Evolutionary conservation across 768 basidiomycete species (phyloP).

Genomic region (Melanogaster broomeanus): DNA sequence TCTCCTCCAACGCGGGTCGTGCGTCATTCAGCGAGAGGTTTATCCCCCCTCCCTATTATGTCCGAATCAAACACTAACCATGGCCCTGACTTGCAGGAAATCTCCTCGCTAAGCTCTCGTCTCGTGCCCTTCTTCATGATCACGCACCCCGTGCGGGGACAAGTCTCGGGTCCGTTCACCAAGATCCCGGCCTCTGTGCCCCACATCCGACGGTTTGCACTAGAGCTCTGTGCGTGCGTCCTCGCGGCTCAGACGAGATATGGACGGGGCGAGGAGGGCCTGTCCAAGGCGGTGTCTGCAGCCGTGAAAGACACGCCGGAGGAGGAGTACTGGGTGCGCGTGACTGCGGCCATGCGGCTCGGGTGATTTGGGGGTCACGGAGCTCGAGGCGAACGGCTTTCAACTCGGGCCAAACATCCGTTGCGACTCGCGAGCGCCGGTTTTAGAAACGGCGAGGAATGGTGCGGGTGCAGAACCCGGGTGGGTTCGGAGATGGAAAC

Average conservation of each 20-base stretch:
- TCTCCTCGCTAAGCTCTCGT: conserved; percentile 53
- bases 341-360: conserved; percentile 19
- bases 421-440: too few species aligned
- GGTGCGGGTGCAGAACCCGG: neutral
- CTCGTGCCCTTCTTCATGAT: conserved; percentile 82
- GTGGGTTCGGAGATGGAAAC: conserved; percentile 5
- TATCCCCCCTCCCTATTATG: conserved; percentile 25
- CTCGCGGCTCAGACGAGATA: conserved; percentile 13
- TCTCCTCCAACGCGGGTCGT: conserved; percentile 55
- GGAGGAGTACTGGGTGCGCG: conserved; percentile 35
- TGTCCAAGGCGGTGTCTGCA: conserved; percentile 23
- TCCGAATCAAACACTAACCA: conserved; percentile 8
- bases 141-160: conserved; percentile 72
- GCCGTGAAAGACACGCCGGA: conserved; percentile 31
- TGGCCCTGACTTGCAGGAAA: conserved; percentile 39
- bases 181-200: conserved; percentile 51
- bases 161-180: conserved; percentile 73
- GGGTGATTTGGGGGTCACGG: conserved; percentile 26
- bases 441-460: too few species aligned
- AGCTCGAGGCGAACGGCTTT: neutral
- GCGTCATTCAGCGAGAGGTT: conserved; percentile 45
- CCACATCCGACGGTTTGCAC: conserved; percentile 52
- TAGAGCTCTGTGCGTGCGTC: conserved; percentile 58
- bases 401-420: too few species aligned
- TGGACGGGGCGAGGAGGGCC: conserved; percentile 13